These are phyloP conservation scores for Mycena belliarum DNA, from an alignment of 768 basidiomycete species.

Conservation along the genomic window DNA sequence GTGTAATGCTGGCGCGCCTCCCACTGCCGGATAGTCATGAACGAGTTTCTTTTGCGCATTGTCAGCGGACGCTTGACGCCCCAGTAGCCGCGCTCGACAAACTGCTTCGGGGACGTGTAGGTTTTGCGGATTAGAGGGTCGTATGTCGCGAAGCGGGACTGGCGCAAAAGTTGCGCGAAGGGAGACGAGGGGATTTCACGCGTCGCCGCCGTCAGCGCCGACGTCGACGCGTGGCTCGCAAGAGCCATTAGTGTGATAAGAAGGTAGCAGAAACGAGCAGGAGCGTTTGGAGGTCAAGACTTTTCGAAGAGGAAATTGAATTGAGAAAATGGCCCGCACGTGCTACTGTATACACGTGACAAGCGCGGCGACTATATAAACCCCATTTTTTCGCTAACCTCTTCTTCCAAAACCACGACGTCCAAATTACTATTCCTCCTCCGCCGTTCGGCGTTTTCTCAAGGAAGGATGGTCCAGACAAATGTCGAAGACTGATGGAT, in stretches of 20 bases:
- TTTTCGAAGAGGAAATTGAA: too few species aligned
- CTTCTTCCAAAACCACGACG: slow-evolving; percentile 52
- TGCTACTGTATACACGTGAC: background rate
- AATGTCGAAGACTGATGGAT: slow-evolving; percentile 71
- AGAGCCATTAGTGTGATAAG: slow-evolving; percentile 6
- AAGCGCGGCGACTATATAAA: slow-evolving; percentile 40
- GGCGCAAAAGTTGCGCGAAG: slow-evolving; percentile 75
- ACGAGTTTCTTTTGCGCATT: slow-evolving; percentile 62
- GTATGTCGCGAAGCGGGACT: slow-evolving; percentile 80
- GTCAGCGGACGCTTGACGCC: slow-evolving; percentile 84
- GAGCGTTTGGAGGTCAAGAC: background rate
- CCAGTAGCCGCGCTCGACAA: slow-evolving; percentile 79
- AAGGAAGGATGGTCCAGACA: slow-evolving; percentile 87
- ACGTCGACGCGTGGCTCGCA: slow-evolving; percentile 17
- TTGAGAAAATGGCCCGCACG: too few species aligned
- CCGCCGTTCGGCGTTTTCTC: slow-evolving; percentile 37
- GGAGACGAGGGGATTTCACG: slow-evolving; percentile 50
- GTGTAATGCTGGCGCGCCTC: slow-evolving; percentile 77
- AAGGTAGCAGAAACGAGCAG: too few species aligned
- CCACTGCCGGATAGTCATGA: slow-evolving; percentile 65
- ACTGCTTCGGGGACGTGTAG: slow-evolving; percentile 68
- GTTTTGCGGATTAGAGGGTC: slow-evolving; percentile 78
- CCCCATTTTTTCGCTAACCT: slow-evolving; percentile 3
- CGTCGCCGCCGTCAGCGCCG: slow-evolving; percentile 19
- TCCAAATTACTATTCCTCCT: slow-evolving; percentile 81